These are phyloP conservation scores for Macadamia integrifolia DNA, from an alignment of 164 flowering plant genomes.

Conservation along the genomic window DNA sequence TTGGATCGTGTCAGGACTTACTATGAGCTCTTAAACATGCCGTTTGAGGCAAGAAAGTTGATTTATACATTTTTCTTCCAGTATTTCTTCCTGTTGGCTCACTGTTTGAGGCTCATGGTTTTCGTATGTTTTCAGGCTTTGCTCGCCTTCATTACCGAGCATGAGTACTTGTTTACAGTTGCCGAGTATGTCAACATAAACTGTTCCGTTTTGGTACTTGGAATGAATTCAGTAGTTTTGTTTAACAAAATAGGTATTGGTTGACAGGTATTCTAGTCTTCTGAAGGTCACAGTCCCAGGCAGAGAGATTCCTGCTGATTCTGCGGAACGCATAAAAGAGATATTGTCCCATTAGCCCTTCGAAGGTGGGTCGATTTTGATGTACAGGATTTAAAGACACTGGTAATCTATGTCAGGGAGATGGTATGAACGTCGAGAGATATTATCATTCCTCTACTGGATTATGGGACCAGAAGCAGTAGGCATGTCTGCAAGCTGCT, in stretches of 20 bases:
- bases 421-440: too few relatives aligned
- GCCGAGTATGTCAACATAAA: slow-evolving; percentile 64
- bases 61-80: not conserved
- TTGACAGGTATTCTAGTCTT: slow-evolving; percentile 73
- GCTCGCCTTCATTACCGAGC: slow-evolving; percentile 89
- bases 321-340: slow-evolving; percentile 59
- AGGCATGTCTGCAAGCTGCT: too few relatives aligned
- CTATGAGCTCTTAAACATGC: slow-evolving; percentile 89
- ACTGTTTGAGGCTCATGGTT: not conserved
- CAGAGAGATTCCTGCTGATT: slow-evolving; percentile 82
- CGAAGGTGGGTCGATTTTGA: too few relatives aligned
- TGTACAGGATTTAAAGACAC: too few relatives aligned
- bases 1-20: slow-evolving; percentile 89
- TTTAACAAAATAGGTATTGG: not conserved
- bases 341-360: slow-evolving; percentile 41
- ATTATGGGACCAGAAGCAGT: too few relatives aligned
- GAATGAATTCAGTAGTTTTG: not conserved
- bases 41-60: slow-evolving; percentile 66
- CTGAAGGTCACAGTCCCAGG: slow-evolving; percentile 89
- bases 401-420: too few relatives aligned
- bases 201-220: not conserved
- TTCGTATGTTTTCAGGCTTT: slow-evolving; percentile 56
- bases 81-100: not conserved
- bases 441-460: too few relatives aligned
- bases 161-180: slow-evolving; percentile 58